A percentile compares a stretch with the other conserved stretches of the same genome.
Conservation (phyloP, 306 rosid species). For the Hippophae rhamnoides region DNA sequence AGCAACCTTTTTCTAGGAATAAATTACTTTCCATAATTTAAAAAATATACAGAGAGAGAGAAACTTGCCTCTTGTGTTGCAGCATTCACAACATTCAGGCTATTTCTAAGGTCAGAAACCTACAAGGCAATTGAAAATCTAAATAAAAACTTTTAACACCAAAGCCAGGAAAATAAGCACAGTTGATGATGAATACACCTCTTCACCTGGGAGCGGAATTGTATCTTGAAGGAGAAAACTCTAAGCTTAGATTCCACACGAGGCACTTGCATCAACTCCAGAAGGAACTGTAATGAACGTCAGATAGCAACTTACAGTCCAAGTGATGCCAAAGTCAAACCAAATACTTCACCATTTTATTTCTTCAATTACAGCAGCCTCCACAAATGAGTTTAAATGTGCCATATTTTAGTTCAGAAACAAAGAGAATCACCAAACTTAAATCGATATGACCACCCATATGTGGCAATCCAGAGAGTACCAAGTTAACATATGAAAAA, state of each 20-base stretch:
- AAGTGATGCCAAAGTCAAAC: conserved; percentile 3
- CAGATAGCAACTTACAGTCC: conserved; percentile 7
- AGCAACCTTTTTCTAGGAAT: background rate
- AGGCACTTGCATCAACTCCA: conserved; percentile 77
- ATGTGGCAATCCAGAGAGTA: no score
- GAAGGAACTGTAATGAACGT: conserved; percentile 54
- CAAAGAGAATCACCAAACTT: background rate
- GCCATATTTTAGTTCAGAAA: background rate
- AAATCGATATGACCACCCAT: no score
- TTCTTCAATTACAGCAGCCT: conserved; percentile 12
- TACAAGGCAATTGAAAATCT: conserved; percentile 25
- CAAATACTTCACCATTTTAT: conserved; percentile 14
- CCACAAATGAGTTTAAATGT: conserved; percentile 3
- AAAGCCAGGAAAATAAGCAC: conserved; percentile 12
- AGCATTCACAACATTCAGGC: conserved; percentile 58
- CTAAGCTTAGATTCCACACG: conserved; percentile 83
- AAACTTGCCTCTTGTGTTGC: conserved; percentile 73
- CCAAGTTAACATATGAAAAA: no score
- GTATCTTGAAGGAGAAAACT: conserved; percentile 81
- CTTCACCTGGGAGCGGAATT: conserved; percentile 73
- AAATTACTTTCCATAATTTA: background rate
- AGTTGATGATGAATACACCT: conserved; percentile 4
- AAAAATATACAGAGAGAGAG: conserved; percentile 17
- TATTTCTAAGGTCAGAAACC: conserved; percentile 71
- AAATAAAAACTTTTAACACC: conserved; percentile 13